Conservation (phyloP, 2,329 filamentous ascomycete species). For the Aspergillus thermomutatus region DNA sequence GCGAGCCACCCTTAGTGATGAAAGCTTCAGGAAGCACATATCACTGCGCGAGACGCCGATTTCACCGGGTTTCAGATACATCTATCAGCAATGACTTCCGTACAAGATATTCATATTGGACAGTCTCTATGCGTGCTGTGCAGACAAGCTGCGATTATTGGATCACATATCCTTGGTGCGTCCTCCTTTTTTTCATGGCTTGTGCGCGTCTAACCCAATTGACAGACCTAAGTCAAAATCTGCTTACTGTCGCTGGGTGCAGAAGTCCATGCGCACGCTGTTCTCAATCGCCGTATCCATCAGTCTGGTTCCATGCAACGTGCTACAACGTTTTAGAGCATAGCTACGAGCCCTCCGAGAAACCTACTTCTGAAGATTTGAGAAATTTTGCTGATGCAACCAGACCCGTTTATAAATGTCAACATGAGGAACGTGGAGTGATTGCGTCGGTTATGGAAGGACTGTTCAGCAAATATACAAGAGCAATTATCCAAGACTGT, state of each 20-base stretch:
- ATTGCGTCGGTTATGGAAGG: background rate
- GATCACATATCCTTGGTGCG: conserved; percentile 1
- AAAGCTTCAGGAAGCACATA: background rate
- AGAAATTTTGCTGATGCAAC: background rate
- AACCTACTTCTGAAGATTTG: background rate
- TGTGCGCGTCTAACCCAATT: background rate
- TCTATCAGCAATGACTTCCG: background rate
- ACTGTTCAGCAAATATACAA: background rate
- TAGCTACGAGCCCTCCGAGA: background rate
- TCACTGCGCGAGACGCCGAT: background rate
- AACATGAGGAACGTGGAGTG: background rate
- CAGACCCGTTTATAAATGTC: background rate
- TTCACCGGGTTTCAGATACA: background rate
- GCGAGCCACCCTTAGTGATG: background rate
- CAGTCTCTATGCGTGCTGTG: conserved; percentile 3
- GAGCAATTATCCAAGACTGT: background rate
- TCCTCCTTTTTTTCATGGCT: background rate
- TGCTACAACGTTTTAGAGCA: background rate
- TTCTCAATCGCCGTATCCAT: background rate
- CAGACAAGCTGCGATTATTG: background rate
- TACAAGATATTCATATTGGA: conserved; percentile 1
- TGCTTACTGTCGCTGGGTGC: background rate
- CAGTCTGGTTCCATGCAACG: background rate
- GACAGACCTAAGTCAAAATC: background rate
- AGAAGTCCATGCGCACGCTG: background rate